These are phyloP conservation scores for Stagonosporopsis chrysanthemi DNA, from an alignment of 2,329 filamentous ascomycete genomes.

Conservation along the genomic window DNA sequence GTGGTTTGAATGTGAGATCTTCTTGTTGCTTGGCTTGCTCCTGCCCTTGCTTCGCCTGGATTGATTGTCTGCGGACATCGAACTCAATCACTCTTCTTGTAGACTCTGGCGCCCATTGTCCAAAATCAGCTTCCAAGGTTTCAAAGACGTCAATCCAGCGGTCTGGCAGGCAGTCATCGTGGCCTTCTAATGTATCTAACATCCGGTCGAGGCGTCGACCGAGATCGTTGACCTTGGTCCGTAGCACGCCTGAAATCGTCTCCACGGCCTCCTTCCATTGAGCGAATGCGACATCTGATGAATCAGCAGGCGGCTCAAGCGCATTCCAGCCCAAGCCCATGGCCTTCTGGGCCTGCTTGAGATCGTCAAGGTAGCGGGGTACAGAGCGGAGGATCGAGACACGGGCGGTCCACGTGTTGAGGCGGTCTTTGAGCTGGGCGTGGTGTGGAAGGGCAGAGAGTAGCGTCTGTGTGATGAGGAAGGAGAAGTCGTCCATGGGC, in stretches of 20 bases:
- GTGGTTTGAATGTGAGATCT: conserved; percentile 7
- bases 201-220: conserved; percentile 81
- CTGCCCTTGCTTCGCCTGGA: conserved; percentile 19
- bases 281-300: conserved; percentile 42
- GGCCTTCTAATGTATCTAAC: conserved; percentile 85
- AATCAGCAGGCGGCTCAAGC: conserved; percentile 54
- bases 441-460: conserved; percentile 86
- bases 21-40: conserved; percentile 3
- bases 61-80: conserved; percentile 53
- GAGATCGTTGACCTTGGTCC: conserved; percentile 71
- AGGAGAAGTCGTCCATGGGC: conserved; percentile 86
- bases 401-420: conserved; percentile 80
- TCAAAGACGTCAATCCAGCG: conserved; percentile 90
- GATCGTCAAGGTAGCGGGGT: conserved; percentile 70
- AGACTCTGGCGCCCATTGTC: conserved; percentile 80
- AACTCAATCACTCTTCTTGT: conserved; percentile 76
- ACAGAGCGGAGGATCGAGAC: conserved; percentile 77
- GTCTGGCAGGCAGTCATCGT: conserved; percentile 83
- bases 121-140: conserved; percentile 76
- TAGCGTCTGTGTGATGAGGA: conserved; percentile 88
- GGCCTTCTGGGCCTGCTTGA: conserved; percentile 70
- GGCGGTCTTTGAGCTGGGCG: conserved; percentile 73
- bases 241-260: conserved; percentile 67
- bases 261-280: conserved; percentile 53
- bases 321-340: conserved; percentile 72